A percentile compares a stretch with the other conserved stretches of the same genome.
These are phyloP conservation scores for Takakia lepidozioides DNA, from an alignment of 225 moss, liverwort and hornwort genomes.

Conservation along the genomic window DNA sequence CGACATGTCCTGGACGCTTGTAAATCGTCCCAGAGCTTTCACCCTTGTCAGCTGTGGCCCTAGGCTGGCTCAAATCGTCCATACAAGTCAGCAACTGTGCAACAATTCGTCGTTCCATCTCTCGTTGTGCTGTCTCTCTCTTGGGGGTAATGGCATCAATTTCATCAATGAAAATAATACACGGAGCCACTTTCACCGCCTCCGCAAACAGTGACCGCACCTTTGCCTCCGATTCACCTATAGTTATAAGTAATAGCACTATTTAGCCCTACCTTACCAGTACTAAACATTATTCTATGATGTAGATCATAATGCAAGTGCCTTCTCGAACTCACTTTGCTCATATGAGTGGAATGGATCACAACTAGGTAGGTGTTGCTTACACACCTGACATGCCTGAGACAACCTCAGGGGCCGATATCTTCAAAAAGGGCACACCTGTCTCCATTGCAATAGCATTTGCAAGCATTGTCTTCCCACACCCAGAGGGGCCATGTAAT, in stretches of 20 bases:
- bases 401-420: conserved; percentile 96
- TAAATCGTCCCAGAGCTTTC: conserved; percentile 24
- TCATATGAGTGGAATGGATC: neutral
- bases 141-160: conserved; percentile 98
- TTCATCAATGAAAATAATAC: conserved; percentile 93
- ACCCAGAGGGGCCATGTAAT: conserved; percentile 92
- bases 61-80: conserved; percentile 87
- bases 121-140: conserved; percentile 95
- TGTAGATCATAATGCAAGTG: too few relatives aligned
- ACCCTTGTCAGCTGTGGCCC: conserved; percentile 23
- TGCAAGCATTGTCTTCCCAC: conserved; percentile 96
- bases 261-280: too few relatives aligned
- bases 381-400: conserved; percentile 94
- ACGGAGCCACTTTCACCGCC: conserved; percentile 82
- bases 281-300: too few relatives aligned
- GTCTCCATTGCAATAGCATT: conserved; percentile 94
- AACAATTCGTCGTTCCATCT: conserved; percentile 97
- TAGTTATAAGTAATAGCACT: conserved; percentile 2
- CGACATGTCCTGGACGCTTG: conserved; percentile 69
- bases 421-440: conserved; percentile 81
- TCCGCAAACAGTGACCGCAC: conserved; percentile 90
- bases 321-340: neutral
- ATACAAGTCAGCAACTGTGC: conserved; percentile 95
- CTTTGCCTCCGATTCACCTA: conserved; percentile 98
- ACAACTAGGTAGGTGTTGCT: neutral